Evolutionary conservation across 1,139 yeast genomes (phyloP).

Genomic region (Geotrichum carabidarum): DNA sequence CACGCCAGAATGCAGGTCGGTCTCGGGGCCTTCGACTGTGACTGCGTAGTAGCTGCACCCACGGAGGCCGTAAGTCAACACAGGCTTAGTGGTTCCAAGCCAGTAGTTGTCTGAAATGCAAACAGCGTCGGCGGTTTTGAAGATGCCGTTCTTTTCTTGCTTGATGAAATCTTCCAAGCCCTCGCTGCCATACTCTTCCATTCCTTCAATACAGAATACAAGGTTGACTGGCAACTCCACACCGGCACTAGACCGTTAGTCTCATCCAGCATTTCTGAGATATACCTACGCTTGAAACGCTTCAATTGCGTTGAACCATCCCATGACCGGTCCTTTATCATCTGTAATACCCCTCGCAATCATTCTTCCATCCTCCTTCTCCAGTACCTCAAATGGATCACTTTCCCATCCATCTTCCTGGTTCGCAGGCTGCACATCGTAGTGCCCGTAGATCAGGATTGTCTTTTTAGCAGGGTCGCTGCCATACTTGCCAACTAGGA

Average conservation of each 20-base stretch:
- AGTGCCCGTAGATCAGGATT: slow-evolving; percentile 89
- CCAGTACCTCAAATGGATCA: slow-evolving; percentile 72
- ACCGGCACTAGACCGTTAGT: slow-evolving; percentile 79
- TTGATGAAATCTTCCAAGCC: slow-evolving; percentile 84
- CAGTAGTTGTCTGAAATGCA: slow-evolving; percentile 97
- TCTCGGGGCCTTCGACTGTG: slow-evolving; percentile 80
- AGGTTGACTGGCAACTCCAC: slow-evolving; percentile 91
- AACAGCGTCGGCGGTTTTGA: slow-evolving; percentile 84
- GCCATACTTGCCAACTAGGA: slow-evolving; percentile 84
- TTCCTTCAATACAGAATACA: slow-evolving; percentile 92
- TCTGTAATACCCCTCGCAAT: slow-evolving; percentile 95
- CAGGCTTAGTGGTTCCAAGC: slow-evolving; percentile 96
- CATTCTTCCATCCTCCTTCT: slow-evolving; percentile 53
- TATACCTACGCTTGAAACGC: slow-evolving; percentile 60
- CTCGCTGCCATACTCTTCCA: slow-evolving; percentile 96
- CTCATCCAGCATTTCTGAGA: slow-evolving; percentile 42
- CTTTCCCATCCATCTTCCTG: slow-evolving; percentile 85
- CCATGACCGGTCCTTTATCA: slow-evolving; percentile 96
- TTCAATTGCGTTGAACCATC: slow-evolving; percentile 90
- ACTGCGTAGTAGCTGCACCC: slow-evolving; percentile 93
- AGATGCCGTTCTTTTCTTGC: slow-evolving; percentile 69
- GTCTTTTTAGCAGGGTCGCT: slow-evolving; percentile 68
- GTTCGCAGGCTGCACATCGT: slow-evolving; percentile 96
- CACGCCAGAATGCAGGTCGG: slow-evolving; percentile 95
- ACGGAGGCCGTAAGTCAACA: slow-evolving; percentile 92